phyloP scores from a whole-genome alignment of 2,329 filamentous ascomycete species.

The Metarhizium guizhouense region DNA sequence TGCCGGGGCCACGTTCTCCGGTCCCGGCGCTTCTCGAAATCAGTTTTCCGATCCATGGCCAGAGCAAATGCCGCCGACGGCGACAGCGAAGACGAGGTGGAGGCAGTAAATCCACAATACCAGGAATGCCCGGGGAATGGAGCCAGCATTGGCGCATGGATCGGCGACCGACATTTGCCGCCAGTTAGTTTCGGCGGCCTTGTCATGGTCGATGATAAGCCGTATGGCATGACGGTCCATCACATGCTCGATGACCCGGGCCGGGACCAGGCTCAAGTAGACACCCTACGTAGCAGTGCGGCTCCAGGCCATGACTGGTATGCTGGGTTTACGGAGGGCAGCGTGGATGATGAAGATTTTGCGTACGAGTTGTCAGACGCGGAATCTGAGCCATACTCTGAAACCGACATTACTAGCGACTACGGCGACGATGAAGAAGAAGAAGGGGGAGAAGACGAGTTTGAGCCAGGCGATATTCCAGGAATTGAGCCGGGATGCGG shows the following conservation, averaged over 20 bases:
- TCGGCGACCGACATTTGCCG: constrained; percentile 74
- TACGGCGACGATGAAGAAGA: constrained; percentile 44
- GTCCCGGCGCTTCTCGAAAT: constrained; percentile 39
- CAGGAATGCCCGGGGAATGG: constrained; percentile 75
- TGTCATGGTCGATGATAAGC: constrained; percentile 72
- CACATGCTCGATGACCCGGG: constrained; percentile 81
- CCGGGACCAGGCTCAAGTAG: constrained; percentile 25
- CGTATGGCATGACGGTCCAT: constrained; percentile 92
- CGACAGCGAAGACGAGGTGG: constrained; percentile 30
- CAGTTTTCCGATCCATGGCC: constrained; percentile 23
- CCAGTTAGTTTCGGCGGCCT: constrained; percentile 88
- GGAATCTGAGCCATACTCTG: constrained; percentile 45
- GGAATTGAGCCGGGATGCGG: constrained; percentile 69
- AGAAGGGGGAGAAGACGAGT: constrained; percentile 44
- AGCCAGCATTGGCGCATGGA: constrained; percentile 87
- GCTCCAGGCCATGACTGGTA: constrained; percentile 32
- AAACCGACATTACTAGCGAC: constrained; percentile 45
- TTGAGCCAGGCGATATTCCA: constrained; percentile 65
- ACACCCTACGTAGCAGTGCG: constrained; percentile 29
- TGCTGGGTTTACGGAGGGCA: constrained; percentile 30
- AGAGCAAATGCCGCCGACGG: constrained; percentile 22
- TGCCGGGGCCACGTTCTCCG: constrained; percentile 59
- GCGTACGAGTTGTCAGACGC: constrained; percentile 54
- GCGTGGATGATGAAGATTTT: constrained; percentile 41
- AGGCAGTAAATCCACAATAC: constrained; percentile 61